Evolutionary conservation across 352 stramenopile species (phyloP), one percentile per base, ranked within the genome.

Genomic region (Pythium biforme): DNA sequence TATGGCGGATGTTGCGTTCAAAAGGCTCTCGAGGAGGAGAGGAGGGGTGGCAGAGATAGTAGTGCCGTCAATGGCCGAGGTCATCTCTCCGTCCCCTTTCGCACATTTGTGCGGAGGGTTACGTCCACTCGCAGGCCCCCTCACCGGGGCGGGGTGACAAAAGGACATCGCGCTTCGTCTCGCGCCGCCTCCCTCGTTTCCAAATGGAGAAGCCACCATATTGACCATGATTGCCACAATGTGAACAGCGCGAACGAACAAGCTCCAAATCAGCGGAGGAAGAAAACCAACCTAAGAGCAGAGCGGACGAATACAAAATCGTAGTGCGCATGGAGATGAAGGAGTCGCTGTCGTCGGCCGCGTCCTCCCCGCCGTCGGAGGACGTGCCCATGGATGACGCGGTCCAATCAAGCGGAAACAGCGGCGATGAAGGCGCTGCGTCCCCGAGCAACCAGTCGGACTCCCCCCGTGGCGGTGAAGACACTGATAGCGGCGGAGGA

Each of bases 381-480:
- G 54, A 60, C 40, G 27, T 50, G 26, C 25, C 54, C 40, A 51
- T 60, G 54, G 54, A 60, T 50, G 54, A 60, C 27, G 54, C 41
- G 23, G 26, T 23, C 15, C 27, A 45, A 3, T 60, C 54, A 3
- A 60, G 47, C 15, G 56, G 45, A 9, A 55, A 63, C 46, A 63
- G 56, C 43, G 33, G 56, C 5, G 57, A 52, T 34, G 57, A 52
- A 17, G 57, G n/a, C 10, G 29, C 25, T 4, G 15, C 29, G 19
- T 55, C 48, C 26, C 37, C 37, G 9, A 55, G 5, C 26, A 56
- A 57, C 51, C 51, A 48, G 23, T 25, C n/a, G 9, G 40, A 60
- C 9, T 41, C 53, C 4, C 20, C 29, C n/a, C 27, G 14, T 2
- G 20, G 39, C 1, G 41, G 25, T 20, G 22, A 14, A 14, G 31